Base-by-base conservation (phyloP, 2,329 filamentous ascomycete species). In the Macroventuria anomochaeta region DNA sequence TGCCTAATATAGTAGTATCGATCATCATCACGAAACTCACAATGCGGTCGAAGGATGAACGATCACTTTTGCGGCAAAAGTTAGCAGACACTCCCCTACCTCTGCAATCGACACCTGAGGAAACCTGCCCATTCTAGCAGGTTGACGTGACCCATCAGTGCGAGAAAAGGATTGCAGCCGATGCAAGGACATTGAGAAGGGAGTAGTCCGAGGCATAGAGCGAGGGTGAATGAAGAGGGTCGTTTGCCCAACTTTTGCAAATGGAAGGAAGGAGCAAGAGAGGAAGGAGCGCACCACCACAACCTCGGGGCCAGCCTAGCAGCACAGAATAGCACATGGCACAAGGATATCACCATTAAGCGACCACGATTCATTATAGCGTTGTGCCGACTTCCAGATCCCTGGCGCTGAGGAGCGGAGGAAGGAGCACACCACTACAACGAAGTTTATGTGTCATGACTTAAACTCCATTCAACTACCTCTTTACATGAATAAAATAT, bases 401-500 rank as follows among this genome's bases (percentile, higher is more conserved):
- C n/a, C n/a, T n/a, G n/a, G n/a, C n/a, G n/a, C n/a, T n/a, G n/a
- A 25, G 23, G 8, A 25, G 8, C 23, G 23, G 8, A 5, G 23
- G 8, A 8, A 25, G 23, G 23, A 25, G 8, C 5, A 8, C 5
- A 25, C 23, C 23, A 29, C 28, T 5, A 12, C 28, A 13, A 7
- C 5, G 28, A 7, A 29, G 28, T 12, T 13, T 8, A 25, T 13
- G 36, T 13, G 36, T 5, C 21, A 3, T 11, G 21, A 26, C 6
- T 7, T 28, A 2, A 25, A 25, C 21, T 43, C 32, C 25, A 43
- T 43, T 38, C 20, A n/a, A 29, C 8, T 44, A 51, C 13, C 41
- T 40, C 40, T 46, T 17, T 46, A 52, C 41, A 46, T 7, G 36
- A 46, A 52, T 40, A 46, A 36, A 7, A 52, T 52, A 52, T 52